A percentile compares a stretch with the other conserved stretches of the same genome.
Evolutionary conservation across 2,329 filamentous ascomycete species (phyloP).

Genomic region (Hypomyces perniciosus): DNA sequence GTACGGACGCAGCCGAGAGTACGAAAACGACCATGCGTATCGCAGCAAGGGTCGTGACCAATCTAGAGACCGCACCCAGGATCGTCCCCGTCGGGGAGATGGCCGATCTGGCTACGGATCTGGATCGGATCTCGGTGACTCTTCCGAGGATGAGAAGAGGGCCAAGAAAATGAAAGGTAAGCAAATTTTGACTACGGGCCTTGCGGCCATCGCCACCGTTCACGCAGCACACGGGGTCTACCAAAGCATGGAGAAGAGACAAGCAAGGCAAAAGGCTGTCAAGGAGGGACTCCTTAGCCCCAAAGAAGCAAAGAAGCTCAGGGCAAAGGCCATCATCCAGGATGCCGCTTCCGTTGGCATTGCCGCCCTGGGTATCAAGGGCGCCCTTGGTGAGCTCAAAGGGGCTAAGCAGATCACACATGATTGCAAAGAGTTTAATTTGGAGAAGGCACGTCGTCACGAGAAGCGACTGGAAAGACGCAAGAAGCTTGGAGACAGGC

Average conservation of each 20-base stretch:
- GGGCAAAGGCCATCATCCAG: constrained; percentile 50
- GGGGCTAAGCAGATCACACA: constrained; percentile 46
- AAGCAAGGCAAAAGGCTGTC: constrained; percentile 47
- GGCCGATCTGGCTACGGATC: constrained; percentile 44
- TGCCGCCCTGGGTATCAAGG: constrained; percentile 52
- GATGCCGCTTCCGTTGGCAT: constrained; percentile 55
- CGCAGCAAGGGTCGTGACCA: constrained; percentile 35
- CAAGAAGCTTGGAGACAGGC: constrained; percentile 24
- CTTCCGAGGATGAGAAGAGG: constrained; percentile 49
- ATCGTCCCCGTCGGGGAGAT: constrained; percentile 26
- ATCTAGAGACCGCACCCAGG: constrained; percentile 16
- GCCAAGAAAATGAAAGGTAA: constrained; percentile 57
- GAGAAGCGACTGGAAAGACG: constrained; percentile 39
- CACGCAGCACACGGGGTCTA: constrained; percentile 55
- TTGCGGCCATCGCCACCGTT: constrained; percentile 54
- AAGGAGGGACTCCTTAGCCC: constrained; percentile 46
- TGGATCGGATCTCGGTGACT: constrained; percentile 52
- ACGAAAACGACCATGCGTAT: constrained; percentile 42
- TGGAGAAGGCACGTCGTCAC: constrained; percentile 45
- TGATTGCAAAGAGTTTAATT: constrained; percentile 43
- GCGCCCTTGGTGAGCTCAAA: constrained; percentile 50
- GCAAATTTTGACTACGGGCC: constrained; percentile 51
- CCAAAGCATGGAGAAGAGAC: constrained; percentile 52
- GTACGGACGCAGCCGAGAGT: constrained; percentile 30
- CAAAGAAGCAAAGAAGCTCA: constrained; percentile 50